Conservation (phyloP, 139 green algal genomes). For the Volvox africanus region DNA sequence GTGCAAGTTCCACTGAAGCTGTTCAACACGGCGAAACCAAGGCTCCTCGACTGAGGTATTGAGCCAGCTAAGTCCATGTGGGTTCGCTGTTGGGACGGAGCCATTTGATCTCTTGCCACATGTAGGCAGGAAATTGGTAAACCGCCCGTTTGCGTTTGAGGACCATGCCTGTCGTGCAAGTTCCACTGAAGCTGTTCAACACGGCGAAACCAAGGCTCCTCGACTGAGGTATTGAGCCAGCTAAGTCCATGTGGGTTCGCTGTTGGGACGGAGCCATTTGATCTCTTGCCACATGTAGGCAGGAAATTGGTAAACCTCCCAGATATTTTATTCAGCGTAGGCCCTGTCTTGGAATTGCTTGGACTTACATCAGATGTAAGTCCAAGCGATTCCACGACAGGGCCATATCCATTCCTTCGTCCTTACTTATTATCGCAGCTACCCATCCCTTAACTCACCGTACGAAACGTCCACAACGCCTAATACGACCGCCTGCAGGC, state of each 20-base stretch:
- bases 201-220: no score
- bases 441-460: conserved; percentile 65
- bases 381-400: no score
- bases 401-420: not conserved
- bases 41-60: no score
- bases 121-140: conserved; percentile 82
- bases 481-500: conserved; percentile 91
- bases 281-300: conserved; percentile 73
- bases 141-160: conserved; percentile 47
- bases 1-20: no score
- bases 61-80: not conserved
- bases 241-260: not conserved
- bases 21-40: no score
- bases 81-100: conserved; percentile 64
- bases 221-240: no score
- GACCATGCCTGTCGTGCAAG: not conserved
- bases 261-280: conserved; percentile 75
- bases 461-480: conserved; percentile 98
- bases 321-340: no score
- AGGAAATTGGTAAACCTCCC: conserved; percentile 81
- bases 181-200: no score
- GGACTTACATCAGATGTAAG: no score
- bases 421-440: not conserved
- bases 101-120: conserved; percentile 82
- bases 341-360: no score